Base-by-base conservation (phyloP, 805 yeast genomes). In the Monosporozyma aerobia region DNA sequence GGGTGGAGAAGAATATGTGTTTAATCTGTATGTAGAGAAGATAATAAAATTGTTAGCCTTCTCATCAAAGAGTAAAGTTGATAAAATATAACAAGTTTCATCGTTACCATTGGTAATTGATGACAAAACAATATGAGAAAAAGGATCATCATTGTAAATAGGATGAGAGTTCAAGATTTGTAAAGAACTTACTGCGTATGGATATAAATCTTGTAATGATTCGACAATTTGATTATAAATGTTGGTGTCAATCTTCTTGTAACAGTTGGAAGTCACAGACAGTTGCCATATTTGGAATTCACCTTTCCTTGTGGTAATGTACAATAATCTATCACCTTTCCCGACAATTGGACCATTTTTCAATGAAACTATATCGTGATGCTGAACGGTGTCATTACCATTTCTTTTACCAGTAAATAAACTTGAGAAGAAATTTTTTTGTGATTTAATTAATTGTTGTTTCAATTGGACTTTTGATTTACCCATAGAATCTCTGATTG, bases 401-500 rank as follows among this genome's bases (percentile, higher is more conserved):
- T 19, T 32, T 5, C 4, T 19, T n/a, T 2, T 41, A 41, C 30
- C n/a, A 27, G 51, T 11, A 30, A 71, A 57, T 1, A 63, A 50
- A 13, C 57, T 60, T 37, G 69, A 66, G 43, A 72, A 58, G 64
- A 69, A 64, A 54, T 79, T 60, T 51, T 64, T 54, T 55, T 67
- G 63, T 69, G 69, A 58, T 48, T 63, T 65, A 41, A 64, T 55
- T 35, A 65, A 50, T 51, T 63, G 64, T 44, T 64, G 62, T 50
- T 57, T 61, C 44, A 66, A 44, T 44, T 56, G 53, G 8, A 65
- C 51, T 5, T 63, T 61, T 0, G 87, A 81, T 59, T 80, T 83
- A 33, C 95, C 92, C 37, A 78, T 73, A 47, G 79, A 73, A 65
- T 89, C 94, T 55, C 85, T 77, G 33, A 90, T 70, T 0, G 83